Evolutionary conservation across 495 filamentous ascomycete species (phyloP).

Genomic region (Neurospora sublineolata): DNA sequence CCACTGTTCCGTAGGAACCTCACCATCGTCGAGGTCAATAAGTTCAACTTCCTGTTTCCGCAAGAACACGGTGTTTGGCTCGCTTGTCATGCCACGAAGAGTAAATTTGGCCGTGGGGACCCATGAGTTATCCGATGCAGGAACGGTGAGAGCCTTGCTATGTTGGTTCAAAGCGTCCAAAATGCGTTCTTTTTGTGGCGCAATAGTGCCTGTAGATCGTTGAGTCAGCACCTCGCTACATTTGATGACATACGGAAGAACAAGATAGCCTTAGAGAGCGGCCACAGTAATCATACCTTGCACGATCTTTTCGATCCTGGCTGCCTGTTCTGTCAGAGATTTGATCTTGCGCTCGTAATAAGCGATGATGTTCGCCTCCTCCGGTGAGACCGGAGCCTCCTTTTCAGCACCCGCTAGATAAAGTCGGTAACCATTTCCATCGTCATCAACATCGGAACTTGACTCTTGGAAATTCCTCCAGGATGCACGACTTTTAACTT

Average conservation of each 20-base stretch:
- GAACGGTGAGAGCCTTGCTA: slow-evolving; percentile 15
- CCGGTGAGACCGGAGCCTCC: slow-evolving; percentile 32
- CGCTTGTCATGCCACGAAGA: slow-evolving; percentile 29
- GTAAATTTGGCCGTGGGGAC: slow-evolving; percentile 26
- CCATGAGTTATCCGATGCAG: slow-evolving; percentile 24
- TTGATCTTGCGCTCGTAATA: slow-evolving; percentile 13
- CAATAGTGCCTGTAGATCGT: background rate
- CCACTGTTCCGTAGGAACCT: slow-evolving; percentile 27
- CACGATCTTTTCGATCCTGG: slow-evolving; percentile 11
- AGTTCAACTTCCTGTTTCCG: slow-evolving; percentile 19
- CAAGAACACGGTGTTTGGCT: slow-evolving; percentile 24
- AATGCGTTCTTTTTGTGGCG: background rate
- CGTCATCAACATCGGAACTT: slow-evolving; percentile 30
- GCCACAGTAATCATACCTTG: slow-evolving; percentile 7
- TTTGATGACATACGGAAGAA: background rate
- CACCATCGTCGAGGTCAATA: slow-evolving; percentile 9
- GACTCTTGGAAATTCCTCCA: slow-evolving; percentile 38
- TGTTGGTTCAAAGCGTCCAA: background rate
- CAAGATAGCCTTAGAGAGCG: background rate
- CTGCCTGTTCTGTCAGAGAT: slow-evolving; percentile 5
- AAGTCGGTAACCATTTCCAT: slow-evolving; percentile 41
- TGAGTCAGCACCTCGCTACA: background rate
- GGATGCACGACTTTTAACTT: slow-evolving; percentile 10
- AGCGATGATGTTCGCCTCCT: slow-evolving; percentile 12
- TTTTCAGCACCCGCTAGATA: slow-evolving; percentile 21